Evolutionary conservation across 495 filamentous ascomycete species (phyloP).

Genomic region (Talaromyces adpressus): DNA sequence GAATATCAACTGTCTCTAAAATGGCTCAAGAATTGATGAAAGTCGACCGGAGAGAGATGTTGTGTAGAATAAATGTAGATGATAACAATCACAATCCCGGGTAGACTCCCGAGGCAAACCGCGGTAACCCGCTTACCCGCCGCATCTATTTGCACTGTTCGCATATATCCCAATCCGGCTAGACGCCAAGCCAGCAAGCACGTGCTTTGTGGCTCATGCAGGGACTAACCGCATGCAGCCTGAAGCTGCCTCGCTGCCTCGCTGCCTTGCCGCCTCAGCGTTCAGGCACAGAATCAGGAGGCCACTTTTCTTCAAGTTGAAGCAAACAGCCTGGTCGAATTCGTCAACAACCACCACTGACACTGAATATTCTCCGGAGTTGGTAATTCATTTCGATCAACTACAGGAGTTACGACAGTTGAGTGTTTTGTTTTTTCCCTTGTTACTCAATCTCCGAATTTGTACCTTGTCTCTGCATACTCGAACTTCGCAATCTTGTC

Average conservation of each 20-base stretch:
- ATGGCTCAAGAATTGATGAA: neutral
- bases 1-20: neutral
- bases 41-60: neutral
- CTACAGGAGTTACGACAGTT: neutral
- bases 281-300: slow-evolving; percentile 4
- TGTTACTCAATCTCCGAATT: neutral
- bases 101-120: slow-evolving; percentile 19
- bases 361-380: neutral
- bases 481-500: neutral
- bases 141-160: neutral
- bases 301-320: neutral
- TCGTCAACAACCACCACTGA: neutral
- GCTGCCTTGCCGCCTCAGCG: neutral
- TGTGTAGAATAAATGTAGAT: neutral
- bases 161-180: neutral
- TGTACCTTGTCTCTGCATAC: neutral
- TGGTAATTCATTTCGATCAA: neutral
- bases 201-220: slow-evolving; percentile 2
- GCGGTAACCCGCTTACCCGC: neutral
- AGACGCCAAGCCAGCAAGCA: neutral
- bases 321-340: neutral
- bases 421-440: neutral
- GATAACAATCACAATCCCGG: neutral
- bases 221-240: neutral
- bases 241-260: neutral